phyloP scores from a whole-genome alignment of 1,284 basidiomycete genomes.

The Ustilago trichophora region DNA sequence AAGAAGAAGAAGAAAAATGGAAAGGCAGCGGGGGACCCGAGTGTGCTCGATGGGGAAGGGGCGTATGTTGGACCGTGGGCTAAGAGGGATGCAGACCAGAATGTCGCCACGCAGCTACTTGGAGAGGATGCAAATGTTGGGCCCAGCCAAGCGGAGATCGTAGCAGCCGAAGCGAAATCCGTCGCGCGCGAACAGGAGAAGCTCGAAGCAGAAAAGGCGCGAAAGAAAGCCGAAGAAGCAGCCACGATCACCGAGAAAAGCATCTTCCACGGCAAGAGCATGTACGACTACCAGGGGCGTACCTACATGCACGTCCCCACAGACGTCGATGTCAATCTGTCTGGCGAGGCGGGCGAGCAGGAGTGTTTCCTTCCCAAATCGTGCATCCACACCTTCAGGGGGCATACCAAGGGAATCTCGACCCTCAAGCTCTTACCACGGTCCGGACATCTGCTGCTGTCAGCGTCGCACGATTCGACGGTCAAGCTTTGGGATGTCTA shows the following conservation, averaged over 20 bases:
- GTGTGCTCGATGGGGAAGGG: slow-evolving; percentile 70
- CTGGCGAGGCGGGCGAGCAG: slow-evolving; percentile 82
- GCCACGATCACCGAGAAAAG: slow-evolving; percentile 86
- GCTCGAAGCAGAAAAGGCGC: slow-evolving; percentile 70
- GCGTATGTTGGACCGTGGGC: slow-evolving; percentile 97
- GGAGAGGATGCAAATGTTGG: slow-evolving; percentile 59
- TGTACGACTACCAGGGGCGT: slow-evolving; percentile 96
- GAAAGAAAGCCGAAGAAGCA: slow-evolving; percentile 79
- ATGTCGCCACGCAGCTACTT: slow-evolving; percentile 64
- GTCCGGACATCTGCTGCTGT: slow-evolving; percentile 90
- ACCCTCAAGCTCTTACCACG: slow-evolving; percentile 89
- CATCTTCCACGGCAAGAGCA: slow-evolving; percentile 94
- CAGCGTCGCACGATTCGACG: slow-evolving; percentile 97
- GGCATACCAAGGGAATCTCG: slow-evolving; percentile 96
- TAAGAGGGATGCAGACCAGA: slow-evolving; percentile 84
- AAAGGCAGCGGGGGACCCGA: slow-evolving; percentile 78
- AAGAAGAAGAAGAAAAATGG: slow-evolving; percentile 61
- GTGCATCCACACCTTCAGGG: slow-evolving; percentile 97
- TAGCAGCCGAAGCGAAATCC: slow-evolving; percentile 74
- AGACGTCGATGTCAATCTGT: slow-evolving; percentile 73
- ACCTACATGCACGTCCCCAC: slow-evolving; percentile 95
- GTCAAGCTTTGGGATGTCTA: slow-evolving; percentile 99
- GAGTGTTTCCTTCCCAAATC: slow-evolving; percentile 93
- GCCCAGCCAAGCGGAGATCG: slow-evolving; percentile 72
- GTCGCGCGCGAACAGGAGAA: slow-evolving; percentile 71